Evolutionary conservation across 345 rosid genomes (phyloP).

Genomic region (Tarenaya hassleriana): DNA sequence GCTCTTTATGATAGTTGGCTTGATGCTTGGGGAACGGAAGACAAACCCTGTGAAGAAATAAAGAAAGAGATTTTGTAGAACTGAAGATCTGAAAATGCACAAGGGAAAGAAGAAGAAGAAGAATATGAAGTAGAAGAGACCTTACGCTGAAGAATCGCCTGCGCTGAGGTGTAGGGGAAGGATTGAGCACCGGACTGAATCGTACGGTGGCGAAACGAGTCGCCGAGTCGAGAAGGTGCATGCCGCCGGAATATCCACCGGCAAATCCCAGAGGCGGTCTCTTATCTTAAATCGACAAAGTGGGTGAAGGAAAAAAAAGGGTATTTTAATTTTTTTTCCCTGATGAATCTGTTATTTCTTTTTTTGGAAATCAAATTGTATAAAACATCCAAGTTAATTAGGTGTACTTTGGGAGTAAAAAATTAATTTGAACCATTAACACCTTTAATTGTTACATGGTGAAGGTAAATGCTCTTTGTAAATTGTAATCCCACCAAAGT

Average conservation of each 20-base stretch:
- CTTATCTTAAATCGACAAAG: too few relatives aligned
- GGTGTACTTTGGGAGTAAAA: too few relatives aligned
- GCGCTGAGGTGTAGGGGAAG: conserved; percentile 23
- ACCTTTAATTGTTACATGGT: too few relatives aligned
- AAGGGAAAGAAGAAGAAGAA: background rate
- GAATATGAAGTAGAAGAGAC: conserved; percentile 29
- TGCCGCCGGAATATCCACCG: conserved; percentile 17
- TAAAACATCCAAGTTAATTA: too few relatives aligned
- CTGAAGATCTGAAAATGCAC: background rate
- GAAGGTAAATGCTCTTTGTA: too few relatives aligned
- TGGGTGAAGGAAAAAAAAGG: too few relatives aligned
- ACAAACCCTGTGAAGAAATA: conserved; percentile 36
- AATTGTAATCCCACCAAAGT: too few relatives aligned
- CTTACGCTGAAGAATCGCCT: conserved; percentile 35
- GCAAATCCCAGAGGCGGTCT: too few relatives aligned
- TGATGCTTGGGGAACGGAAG: conserved; percentile 57
- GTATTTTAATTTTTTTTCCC: too few relatives aligned
- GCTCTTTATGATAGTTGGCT: conserved; percentile 65
- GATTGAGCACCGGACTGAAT: conserved; percentile 20
- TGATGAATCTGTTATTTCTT: too few relatives aligned
- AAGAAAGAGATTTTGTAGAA: background rate
- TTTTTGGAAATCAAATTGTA: too few relatives aligned
- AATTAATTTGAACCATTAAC: too few relatives aligned
- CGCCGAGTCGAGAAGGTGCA: conserved; percentile 40
- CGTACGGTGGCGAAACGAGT: conserved; percentile 38